Base-by-base conservation (phyloP, 139 green algal genomes). In the Coelastrella sp. region DNA sequence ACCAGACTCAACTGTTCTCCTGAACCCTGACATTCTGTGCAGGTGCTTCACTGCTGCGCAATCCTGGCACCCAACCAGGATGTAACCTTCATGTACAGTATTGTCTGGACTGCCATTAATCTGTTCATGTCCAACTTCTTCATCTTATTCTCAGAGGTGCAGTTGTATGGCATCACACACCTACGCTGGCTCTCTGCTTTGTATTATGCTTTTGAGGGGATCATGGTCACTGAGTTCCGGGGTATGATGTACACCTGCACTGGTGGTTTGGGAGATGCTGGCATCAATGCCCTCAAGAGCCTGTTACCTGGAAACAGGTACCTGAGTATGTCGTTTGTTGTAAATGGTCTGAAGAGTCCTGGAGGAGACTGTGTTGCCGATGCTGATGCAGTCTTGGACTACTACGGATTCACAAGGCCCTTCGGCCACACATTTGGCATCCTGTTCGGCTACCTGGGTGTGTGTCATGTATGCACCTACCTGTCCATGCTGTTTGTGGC, bases 51-150 rank as follows among this genome's bases (percentile, higher is more conserved):
- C 67, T 87, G 82, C 59, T 84, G 82, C 43, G 87, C 87, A 30
- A 71, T 82, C 38, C 48, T 90, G 38, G 85, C 87, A 21, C 80
- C 83, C 66, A 88, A 88, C 84, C 87, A 89, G 45, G 87, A 91
- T 38, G 78, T 79, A 13, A 83, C 87, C 8, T 91, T 91, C 83
- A 91, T 91, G 87, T 37, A 89, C 9, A 75, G 59, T 69, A 89
- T 89, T 45, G 57, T 80, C 2, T 91, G 85, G 77, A 87, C 77
- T 6, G 78, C 87, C 72, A 59, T 91, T 23, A 81, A 91, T 43
- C 71, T 91, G 40, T 50, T 91, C 30, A 67, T 91, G 41, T 78
- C 64, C 50, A 87, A 87, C 81, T 89, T 86, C 64, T 89, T 91
- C 83, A 91, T 88, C 76, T 63, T 41, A 8, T 88, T 88, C 57